A percentile compares a stretch with the other conserved stretches of the same genome.
Evolutionary conservation across 305 asterid species (phyloP).

Genomic region (Striga hermonthica): DNA sequence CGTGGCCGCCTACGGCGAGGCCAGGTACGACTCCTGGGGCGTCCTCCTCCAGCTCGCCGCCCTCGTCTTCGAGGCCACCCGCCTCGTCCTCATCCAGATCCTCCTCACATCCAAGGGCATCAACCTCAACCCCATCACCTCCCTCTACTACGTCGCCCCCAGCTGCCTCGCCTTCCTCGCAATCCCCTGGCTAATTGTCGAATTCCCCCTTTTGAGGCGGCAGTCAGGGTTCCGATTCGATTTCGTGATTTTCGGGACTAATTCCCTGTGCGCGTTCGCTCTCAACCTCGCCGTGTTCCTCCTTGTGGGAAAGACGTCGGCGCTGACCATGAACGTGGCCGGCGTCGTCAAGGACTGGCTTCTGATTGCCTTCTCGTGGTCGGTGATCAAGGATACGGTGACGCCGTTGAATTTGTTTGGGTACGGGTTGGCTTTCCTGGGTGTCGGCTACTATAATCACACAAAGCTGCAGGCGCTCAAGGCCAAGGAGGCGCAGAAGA

Average conservation of each 20-base stretch:
- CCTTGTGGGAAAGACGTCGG: slow-evolving; percentile 69
- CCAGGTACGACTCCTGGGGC: slow-evolving; percentile 62
- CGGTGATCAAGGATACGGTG: slow-evolving; percentile 72
- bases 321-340: slow-evolving; percentile 75
- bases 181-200: slow-evolving; percentile 63
- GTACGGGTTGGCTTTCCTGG: slow-evolving; percentile 68
- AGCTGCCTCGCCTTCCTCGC: slow-evolving; percentile 55
- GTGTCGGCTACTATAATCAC: slow-evolving; percentile 65
- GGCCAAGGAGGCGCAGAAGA: slow-evolving; percentile 61
- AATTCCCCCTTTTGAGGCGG: slow-evolving; percentile 44
- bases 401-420: slow-evolving; percentile 61
- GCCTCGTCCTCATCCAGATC: slow-evolving; percentile 69
- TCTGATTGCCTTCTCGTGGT: slow-evolving; percentile 72
- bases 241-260: slow-evolving; percentile 54
- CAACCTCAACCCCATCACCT: slow-evolving; percentile 56
- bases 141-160: slow-evolving; percentile 72
- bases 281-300: slow-evolving; percentile 66
- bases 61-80: slow-evolving; percentile 64
- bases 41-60: slow-evolving; percentile 61
- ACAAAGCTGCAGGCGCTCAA: slow-evolving; percentile 59
- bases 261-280: slow-evolving; percentile 66
- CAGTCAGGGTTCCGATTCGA: slow-evolving; percentile 44
- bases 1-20: slow-evolving; percentile 75
- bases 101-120: slow-evolving; percentile 61
- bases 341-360: slow-evolving; percentile 78